A percentile compares a stretch with the other conserved stretches of the same genome.
These are phyloP conservation scores for Neurospora sp. DNA, from an alignment of 495 filamentous ascomycete genomes.

Conservation along the genomic window DNA sequence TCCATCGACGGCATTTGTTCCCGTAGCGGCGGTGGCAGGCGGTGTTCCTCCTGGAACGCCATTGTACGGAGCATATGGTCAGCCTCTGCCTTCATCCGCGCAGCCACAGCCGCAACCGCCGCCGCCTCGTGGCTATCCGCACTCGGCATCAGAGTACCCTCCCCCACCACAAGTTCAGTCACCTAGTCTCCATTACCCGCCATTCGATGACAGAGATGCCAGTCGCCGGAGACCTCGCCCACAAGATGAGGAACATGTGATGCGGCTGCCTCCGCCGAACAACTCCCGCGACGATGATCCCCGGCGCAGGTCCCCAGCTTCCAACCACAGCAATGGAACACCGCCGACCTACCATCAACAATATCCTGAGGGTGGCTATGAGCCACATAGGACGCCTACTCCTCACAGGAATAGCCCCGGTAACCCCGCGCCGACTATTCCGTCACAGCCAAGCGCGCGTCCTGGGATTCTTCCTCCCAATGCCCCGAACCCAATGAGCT, in stretches of 20 bases:
- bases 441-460: background rate
- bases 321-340: slow-evolving; percentile 31
- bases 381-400: slow-evolving; percentile 13
- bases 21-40: slow-evolving; percentile 35
- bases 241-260: slow-evolving; percentile 29
- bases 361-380: slow-evolving; percentile 17
- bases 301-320: slow-evolving; percentile 36
- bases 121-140: slow-evolving; percentile 8
- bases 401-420: slow-evolving; percentile 20
- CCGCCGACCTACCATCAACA: slow-evolving; percentile 21
- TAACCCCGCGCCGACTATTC: slow-evolving; percentile 4
- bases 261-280: slow-evolving; percentile 36
- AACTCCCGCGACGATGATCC: slow-evolving; percentile 33
- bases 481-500: slow-evolving; percentile 30
- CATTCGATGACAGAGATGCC: slow-evolving; percentile 26
- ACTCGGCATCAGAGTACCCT: slow-evolving; percentile 14
- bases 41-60: slow-evolving; percentile 39
- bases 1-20: slow-evolving; percentile 37
- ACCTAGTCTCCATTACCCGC: slow-evolving; percentile 27
- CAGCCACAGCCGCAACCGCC: slow-evolving; percentile 5
- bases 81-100: slow-evolving; percentile 26
- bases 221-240: slow-evolving; percentile 25
- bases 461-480: background rate
- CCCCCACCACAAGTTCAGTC: slow-evolving; percentile 12
- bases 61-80: slow-evolving; percentile 40